A percentile compares a stretch with the other conserved stretches of the same genome.
Evolutionary conservation across 108 stramenopile species (phyloP).

Genomic region (Chaetoceros tenuissimus): DNA sequence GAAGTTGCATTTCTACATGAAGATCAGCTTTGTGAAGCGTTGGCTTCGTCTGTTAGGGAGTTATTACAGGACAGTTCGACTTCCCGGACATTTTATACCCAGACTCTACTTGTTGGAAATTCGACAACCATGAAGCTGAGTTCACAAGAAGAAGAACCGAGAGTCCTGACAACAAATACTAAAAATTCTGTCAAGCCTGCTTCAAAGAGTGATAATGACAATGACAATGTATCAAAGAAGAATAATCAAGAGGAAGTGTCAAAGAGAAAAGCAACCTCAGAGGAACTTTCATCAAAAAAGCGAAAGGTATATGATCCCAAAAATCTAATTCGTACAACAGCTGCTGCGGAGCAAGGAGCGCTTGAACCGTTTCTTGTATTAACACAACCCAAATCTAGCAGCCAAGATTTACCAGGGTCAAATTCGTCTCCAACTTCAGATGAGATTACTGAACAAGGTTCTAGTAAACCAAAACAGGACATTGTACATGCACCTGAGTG

Average conservation of each 20-base stretch:
- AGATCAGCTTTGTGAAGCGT: constrained; percentile 54
- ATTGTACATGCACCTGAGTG: constrained; percentile 29
- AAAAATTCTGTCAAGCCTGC: neutral
- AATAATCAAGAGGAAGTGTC: too few relatives aligned
- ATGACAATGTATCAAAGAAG: too few relatives aligned
- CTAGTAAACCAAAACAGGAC: neutral
- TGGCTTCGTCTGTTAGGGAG: constrained; percentile 25
- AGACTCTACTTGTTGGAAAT: constrained; percentile 17
- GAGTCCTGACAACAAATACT: too few relatives aligned
- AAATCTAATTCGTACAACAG: constrained; percentile 49
- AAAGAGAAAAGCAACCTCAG: too few relatives aligned
- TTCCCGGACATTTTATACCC: constrained; percentile 39
- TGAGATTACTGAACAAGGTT: constrained; percentile 2
- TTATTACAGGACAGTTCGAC: constrained; percentile 31
- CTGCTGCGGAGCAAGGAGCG: constrained; percentile 47
- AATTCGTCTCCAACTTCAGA: too few relatives aligned
- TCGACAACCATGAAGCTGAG: constrained; percentile 1
- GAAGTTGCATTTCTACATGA: constrained; percentile 93
- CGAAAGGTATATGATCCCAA: constrained; percentile 25
- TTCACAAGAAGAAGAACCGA: constrained; percentile 1
- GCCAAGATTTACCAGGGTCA: neutral
- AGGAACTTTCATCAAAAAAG: constrained; percentile 17
- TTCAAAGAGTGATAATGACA: constrained; percentile 11
- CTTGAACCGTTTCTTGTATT: constrained; percentile 67
- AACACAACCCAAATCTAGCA: constrained; percentile 2